Conservation (phyloP, 306 rosid species). For the Ceratonia siliqua region DNA sequence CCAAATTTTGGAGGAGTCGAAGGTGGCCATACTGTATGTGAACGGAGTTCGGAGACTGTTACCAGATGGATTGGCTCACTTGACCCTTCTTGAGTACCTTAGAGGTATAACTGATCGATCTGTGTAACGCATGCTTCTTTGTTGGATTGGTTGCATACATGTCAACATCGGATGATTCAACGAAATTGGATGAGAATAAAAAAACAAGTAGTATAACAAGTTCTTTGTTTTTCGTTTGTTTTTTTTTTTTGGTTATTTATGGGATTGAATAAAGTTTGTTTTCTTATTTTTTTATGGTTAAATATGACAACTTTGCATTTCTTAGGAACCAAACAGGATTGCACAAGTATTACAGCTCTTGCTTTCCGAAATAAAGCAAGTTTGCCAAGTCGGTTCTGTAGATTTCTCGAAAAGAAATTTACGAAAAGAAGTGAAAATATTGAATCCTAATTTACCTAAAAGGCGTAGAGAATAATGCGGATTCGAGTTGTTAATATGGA, state of each 20-base stretch:
- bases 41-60: slow-evolving; percentile 73
- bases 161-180: not conserved
- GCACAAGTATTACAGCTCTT: not conserved
- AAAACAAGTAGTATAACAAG: not conserved
- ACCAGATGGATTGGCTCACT: slow-evolving; percentile 84
- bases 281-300: slow-evolving; percentile 2
- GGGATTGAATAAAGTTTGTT: not conserved
- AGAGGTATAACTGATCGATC: slow-evolving; percentile 53
- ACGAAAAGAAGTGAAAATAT: not conserved
- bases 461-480: not conserved
- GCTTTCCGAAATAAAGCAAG: not conserved
- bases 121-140: not conserved
- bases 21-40: slow-evolving; percentile 61
- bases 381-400: not conserved
- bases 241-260: not conserved
- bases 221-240: not conserved
- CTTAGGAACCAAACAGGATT: not conserved
- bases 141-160: not conserved
- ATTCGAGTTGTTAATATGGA: not conserved
- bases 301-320: not conserved
- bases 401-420: not conserved
- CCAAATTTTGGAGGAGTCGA: slow-evolving; percentile 37
- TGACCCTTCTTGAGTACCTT: slow-evolving; percentile 88
- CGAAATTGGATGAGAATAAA: not conserved
- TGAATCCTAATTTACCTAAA: not conserved